Evolutionary conservation across 192 early-diverging fungal species (phyloP), one percentile per base, ranked within the genome.

Genomic region (Cladochytrium replicatum): DNA sequence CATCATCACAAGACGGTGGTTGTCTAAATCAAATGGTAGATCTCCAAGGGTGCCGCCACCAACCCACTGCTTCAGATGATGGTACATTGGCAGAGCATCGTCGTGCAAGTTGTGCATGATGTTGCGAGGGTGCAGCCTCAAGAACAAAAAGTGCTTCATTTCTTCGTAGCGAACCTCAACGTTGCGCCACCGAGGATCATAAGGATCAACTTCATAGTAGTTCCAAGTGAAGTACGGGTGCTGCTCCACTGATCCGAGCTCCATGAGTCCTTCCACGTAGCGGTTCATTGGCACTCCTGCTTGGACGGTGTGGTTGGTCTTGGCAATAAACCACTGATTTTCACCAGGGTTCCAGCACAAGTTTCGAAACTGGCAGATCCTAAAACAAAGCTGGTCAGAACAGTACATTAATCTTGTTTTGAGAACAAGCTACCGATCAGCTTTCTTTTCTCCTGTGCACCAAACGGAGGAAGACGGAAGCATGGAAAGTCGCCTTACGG

Each of bases 51-150:
- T 39, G 17, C 37, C 46, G 17, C 52, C 41, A 6, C 57, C 60
- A 26, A 64, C 23, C 29, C 44, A 52, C 38, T 66, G 32, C 30
- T 68, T 70, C 15, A 74, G 57, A 17, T 52, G 38, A 52, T 55
- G 53, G 42, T 56, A 74, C 50, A 74, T 41, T 15, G 51, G 57
- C 44, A 74, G 29, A 1, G 60, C 60, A 53, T 74, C 72, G 40
- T 74, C 72, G 43, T 74, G 72, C 15, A 74, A 45, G 38, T 56
- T 68, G 45, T 74, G 72, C 72, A 74, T 74, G 44, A 74, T 74
- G 55, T 74, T 74, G 29, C 29, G 19, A 17, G 61, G 69, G 46
- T 74, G 68, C 19, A 70, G 48, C 28, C 72, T 52, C 32, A 48
- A 49, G 37, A 60, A 50, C 6, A 68, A 53, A 57, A 74, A 64